Evolutionary conservation across 768 basidiomycete genomes (phyloP).

Genomic region (Tephrocybe rancida): DNA sequence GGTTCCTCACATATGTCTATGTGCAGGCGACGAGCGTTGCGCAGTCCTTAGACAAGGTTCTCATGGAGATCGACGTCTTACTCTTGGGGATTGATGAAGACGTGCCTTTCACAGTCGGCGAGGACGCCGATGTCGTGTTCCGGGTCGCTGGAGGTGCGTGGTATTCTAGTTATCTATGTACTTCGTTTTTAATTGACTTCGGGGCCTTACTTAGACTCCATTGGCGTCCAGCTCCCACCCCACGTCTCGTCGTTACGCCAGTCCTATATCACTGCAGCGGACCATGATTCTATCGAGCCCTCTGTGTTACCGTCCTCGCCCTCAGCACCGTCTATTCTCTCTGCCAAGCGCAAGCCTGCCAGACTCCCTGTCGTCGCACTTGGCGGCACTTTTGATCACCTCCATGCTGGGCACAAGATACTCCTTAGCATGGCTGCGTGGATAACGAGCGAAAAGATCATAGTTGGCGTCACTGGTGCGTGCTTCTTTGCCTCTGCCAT

Average conservation of each 20-base stretch:
- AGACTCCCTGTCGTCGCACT: constrained; percentile 74
- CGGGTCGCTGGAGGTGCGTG: constrained; percentile 50
- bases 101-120: constrained; percentile 41
- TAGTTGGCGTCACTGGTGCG: constrained; percentile 87
- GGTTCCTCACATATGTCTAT: constrained; percentile 81
- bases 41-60: constrained; percentile 63
- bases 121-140: constrained; percentile 48
- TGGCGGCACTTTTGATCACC: constrained; percentile 97
- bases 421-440: constrained; percentile 91
- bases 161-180: background rate
- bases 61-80: constrained; percentile 79
- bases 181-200: background rate
- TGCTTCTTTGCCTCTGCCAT: constrained; percentile 13
- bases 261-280: constrained; percentile 35
- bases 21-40: constrained; percentile 82
- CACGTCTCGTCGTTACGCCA: constrained; percentile 40
- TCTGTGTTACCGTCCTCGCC: constrained; percentile 1
- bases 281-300: constrained; percentile 11
- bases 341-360: constrained; percentile 18
- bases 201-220: constrained; percentile 31
- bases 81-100: constrained; percentile 58
- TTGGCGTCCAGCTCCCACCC: constrained; percentile 44
- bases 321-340: constrained; percentile 2
- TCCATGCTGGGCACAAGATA: constrained; percentile 97
- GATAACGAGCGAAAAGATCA: constrained; percentile 77